These are phyloP conservation scores for Golubevia pallescens DNA, from an alignment of 1,284 basidiomycete species.

Conservation along the genomic window DNA sequence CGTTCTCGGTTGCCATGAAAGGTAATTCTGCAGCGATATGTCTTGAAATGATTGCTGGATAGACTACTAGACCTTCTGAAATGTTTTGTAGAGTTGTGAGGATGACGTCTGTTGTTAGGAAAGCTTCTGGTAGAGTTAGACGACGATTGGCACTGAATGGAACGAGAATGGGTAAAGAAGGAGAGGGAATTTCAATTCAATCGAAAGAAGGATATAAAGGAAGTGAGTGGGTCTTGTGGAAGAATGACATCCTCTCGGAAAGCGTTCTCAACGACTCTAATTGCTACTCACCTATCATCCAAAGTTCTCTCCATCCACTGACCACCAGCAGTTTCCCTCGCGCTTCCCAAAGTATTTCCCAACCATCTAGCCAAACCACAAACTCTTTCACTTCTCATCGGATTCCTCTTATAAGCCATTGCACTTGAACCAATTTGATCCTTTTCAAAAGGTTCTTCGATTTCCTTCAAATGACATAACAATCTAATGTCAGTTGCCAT, in stretches of 20 bases:
- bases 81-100: slow-evolving; percentile 95
- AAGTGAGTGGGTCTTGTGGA: too few species aligned
- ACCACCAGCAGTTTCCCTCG: slow-evolving; percentile 66
- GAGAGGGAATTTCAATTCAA: neutral
- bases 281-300: slow-evolving; percentile 66
- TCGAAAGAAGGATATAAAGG: neutral
- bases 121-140: slow-evolving; percentile 93
- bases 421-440: slow-evolving; percentile 93
- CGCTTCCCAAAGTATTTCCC: slow-evolving; percentile 51
- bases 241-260: neutral
- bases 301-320: slow-evolving; percentile 64
- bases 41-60: slow-evolving; percentile 90
- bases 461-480: slow-evolving; percentile 72
- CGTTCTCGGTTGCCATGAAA: slow-evolving; percentile 94
- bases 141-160: slow-evolving; percentile 84
- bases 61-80: slow-evolving; percentile 94
- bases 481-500: slow-evolving; percentile 90
- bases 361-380: slow-evolving; percentile 93
- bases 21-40: slow-evolving; percentile 93
- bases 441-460: slow-evolving; percentile 98
- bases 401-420: slow-evolving; percentile 99
- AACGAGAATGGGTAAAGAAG: slow-evolving; percentile 10
- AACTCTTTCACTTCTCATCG: slow-evolving; percentile 97
- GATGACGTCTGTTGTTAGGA: slow-evolving; percentile 95
- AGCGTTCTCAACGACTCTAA: neutral